Conservation (phyloP, 2,329 filamentous ascomycete genomes). For the Penicillium sp. region DNA sequence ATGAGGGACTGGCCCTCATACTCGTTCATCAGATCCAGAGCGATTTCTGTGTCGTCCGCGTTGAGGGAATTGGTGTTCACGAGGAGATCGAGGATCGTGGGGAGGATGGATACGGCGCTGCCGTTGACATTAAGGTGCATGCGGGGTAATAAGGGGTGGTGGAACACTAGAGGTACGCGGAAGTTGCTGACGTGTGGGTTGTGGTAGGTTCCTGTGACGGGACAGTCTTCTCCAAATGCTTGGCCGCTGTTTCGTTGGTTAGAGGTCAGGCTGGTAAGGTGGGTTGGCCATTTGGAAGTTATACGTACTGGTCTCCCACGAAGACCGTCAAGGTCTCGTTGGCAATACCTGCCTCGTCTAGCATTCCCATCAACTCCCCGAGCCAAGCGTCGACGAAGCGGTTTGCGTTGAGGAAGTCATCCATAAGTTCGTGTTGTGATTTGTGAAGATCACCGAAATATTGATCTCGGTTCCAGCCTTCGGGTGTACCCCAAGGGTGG, state of each 20-base stretch:
- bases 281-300: not conserved
- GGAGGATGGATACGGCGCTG: conserved; percentile 25
- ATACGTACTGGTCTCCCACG: conserved; percentile 19
- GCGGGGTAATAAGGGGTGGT: conserved; percentile 18
- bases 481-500: conserved; percentile 34
- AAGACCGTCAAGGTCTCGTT: conserved; percentile 18
- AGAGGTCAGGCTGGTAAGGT: not conserved
- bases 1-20: conserved; percentile 43
- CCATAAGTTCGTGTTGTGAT: conserved; percentile 11
- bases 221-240: conserved; percentile 16
- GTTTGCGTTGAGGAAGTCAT: conserved; percentile 18
- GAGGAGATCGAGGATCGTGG: conserved; percentile 41
- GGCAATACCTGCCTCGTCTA: conserved; percentile 16
- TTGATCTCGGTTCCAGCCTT: not conserved
- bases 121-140: conserved; percentile 26
- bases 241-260: conserved; percentile 11
- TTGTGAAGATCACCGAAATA: conserved; percentile 1
- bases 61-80: conserved; percentile 36
- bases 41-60: conserved; percentile 25
- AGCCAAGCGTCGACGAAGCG: conserved; percentile 12
- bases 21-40: conserved; percentile 35
- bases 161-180: conserved; percentile 18
- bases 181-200: conserved; percentile 19
- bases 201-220: conserved; percentile 22
- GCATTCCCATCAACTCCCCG: conserved; percentile 10